Percentiles rank a stretch among this genome's conserved stretches.
These are phyloP conservation scores for Candida glaebosa DNA, from an alignment of 805 yeast genomes.

Conservation along the genomic window DNA sequence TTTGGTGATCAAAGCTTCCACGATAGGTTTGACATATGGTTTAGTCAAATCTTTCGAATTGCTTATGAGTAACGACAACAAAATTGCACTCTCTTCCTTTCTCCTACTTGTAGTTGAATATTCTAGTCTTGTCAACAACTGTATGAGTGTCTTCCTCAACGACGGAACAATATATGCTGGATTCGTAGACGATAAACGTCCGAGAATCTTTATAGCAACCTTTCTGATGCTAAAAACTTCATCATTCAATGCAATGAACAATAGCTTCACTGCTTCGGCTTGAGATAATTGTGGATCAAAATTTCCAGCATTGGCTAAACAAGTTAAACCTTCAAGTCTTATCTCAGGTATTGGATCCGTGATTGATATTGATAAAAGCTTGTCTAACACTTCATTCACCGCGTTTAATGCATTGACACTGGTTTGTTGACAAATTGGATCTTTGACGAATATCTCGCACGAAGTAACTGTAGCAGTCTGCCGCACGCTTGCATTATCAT, in stretches of 20 bases:
- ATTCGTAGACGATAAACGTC: slow-evolving; percentile 78
- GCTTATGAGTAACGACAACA: slow-evolving; percentile 68
- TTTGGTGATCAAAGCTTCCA: slow-evolving; percentile 76
- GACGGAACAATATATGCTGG: slow-evolving; percentile 97
- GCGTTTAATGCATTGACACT: slow-evolving; percentile 78
- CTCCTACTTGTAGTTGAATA: slow-evolving; percentile 70
- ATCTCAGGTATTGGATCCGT: slow-evolving; percentile 88
- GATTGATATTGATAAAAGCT: slow-evolving; percentile 74
- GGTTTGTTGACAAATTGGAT: slow-evolving; percentile 80
- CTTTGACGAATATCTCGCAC: slow-evolving; percentile 68
- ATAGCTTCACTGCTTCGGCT: slow-evolving; percentile 80
- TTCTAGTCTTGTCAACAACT: slow-evolving; percentile 78
- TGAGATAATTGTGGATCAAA: slow-evolving; percentile 94
- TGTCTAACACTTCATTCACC: slow-evolving; percentile 80
- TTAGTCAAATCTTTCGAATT: slow-evolving; percentile 79
- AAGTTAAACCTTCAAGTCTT: slow-evolving; percentile 70
- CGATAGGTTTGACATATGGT: slow-evolving; percentile 89
- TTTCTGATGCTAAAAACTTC: slow-evolving; percentile 81
- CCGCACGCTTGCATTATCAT: slow-evolving; percentile 73
- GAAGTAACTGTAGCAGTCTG: slow-evolving; percentile 83
- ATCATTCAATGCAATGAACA: slow-evolving; percentile 89
- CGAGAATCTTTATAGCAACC: slow-evolving; percentile 73
- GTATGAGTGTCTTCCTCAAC: slow-evolving; percentile 79
- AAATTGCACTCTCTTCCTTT: slow-evolving; percentile 81
- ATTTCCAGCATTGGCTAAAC: slow-evolving; percentile 56